Base-by-base conservation (phyloP, 805 yeast species). In the Starmerella scarabaei region DNA sequence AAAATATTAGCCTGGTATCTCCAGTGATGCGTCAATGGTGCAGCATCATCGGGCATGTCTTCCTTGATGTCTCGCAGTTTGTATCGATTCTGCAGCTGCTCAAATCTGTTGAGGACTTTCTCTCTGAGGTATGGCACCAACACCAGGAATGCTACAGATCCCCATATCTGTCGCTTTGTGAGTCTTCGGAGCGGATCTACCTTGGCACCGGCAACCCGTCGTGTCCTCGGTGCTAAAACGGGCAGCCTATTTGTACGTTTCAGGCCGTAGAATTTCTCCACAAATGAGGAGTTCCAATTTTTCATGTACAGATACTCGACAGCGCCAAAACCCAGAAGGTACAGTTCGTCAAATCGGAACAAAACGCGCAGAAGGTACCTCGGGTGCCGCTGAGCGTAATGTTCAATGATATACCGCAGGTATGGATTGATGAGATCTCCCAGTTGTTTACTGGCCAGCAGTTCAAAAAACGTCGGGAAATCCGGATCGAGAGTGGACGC, bases 191-290 rank as follows among this genome's bases (percentile, higher is more conserved):
- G 60, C 28, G 61, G 60, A 40, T 75, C 78, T 3, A 77, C 59
- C 33, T 59, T 39, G 21, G 51, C 51, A n/a, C 56, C 66, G 54
- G 58, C 54, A 1, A 53, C 48, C 5, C 43, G 37, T 15, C 53
- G 45, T 14, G 63, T 47, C 14, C 55, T 51, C 11, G 55, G 46
- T 2, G 61, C 54, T 4, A 36, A 35, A 29, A 52, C 46, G 8
- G 50, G 49, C 19, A 65, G 54, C 27, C 47, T 48, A 4, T 58
- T 49, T 6, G 71, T 69, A 35, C 93, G 65, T 54, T 84, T 84
- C 47, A 88, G 61, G 2, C 96, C 97, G 55, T 88, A 88, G 55
- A 88, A 88, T 54, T 81, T 80, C 57, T 88, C 96, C 0, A 93
- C 83, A 53, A 88, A 83, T 2, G 91, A 73, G 0, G 93, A 73